Percentiles rank a stretch among this genome's conserved stretches.
phyloP scores from a whole-genome alignment of 2,329 filamentous ascomycete genomes.

The Fusarium subtropicale region DNA sequence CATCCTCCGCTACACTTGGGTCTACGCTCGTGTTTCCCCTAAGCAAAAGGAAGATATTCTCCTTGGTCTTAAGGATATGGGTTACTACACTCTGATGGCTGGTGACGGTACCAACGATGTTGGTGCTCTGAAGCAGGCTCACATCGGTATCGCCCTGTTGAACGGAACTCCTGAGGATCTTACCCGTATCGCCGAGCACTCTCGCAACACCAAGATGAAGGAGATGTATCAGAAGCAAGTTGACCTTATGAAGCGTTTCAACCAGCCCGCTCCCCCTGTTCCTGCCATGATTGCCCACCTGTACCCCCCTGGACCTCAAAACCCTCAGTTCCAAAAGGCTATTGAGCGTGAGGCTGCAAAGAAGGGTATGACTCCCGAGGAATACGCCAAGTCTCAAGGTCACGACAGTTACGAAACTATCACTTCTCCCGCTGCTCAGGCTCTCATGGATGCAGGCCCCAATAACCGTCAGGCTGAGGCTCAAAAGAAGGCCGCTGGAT shows the following conservation, averaged over 20 bases:
- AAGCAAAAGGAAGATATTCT: slow-evolving; percentile 99
- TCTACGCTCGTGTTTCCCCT: slow-evolving; percentile 96
- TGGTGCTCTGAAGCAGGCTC: slow-evolving; percentile 95
- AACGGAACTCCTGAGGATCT: slow-evolving; percentile 95
- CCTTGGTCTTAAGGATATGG: slow-evolving; percentile 94
- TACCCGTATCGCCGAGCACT: slow-evolving; percentile 90
- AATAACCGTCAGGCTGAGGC: slow-evolving; percentile 65
- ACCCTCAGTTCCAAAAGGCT: slow-evolving; percentile 95
- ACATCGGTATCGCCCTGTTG: slow-evolving; percentile 94
- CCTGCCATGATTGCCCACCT: slow-evolving; percentile 93
- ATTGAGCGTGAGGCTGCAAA: slow-evolving; percentile 85
- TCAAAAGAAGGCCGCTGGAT: slow-evolving; percentile 76
- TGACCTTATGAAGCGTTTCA: slow-evolving; percentile 92
- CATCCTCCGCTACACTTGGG: slow-evolving; percentile 91
- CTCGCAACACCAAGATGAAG: slow-evolving; percentile 96
- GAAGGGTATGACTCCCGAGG: slow-evolving; percentile 75
- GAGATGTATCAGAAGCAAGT: slow-evolving; percentile 98
- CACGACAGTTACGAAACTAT: slow-evolving; percentile 69
- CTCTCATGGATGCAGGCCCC: slow-evolving; percentile 58
- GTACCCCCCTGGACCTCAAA: slow-evolving; percentile 88
- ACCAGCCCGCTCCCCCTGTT: slow-evolving; percentile 91
- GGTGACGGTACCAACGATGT: slow-evolving; percentile 99
- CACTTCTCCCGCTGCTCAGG: slow-evolving; percentile 74
- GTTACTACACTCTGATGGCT: slow-evolving; percentile 98
- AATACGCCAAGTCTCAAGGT: slow-evolving; percentile 66